These are phyloP conservation scores for Cyanidioschyzon merolae DNA, from an alignment of 23 red algal genomes.

Conservation along the genomic window DNA sequence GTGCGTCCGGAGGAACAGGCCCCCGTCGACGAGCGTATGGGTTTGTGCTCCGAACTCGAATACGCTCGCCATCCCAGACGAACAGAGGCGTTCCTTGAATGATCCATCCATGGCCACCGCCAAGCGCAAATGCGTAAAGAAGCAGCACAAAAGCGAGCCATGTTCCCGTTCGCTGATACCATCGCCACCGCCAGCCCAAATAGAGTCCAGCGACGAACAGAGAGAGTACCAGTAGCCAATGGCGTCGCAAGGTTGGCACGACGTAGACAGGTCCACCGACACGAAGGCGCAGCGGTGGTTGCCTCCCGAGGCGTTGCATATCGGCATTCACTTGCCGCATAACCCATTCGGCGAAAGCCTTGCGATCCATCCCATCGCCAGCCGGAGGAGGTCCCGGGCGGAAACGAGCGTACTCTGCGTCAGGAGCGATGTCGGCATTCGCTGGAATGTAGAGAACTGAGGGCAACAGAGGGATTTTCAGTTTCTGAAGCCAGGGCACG, in stretches of 20 bases:
- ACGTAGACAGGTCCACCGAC: slow-evolving; percentile 9
- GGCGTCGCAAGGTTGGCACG: neutral
- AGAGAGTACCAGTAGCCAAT: neutral
- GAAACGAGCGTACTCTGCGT: neutral
- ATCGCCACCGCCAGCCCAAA: neutral
- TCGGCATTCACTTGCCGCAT: neutral
- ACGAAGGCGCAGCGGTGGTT: neutral
- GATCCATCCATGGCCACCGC: slow-evolving; percentile 7
- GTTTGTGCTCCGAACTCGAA: neutral
- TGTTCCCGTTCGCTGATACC: neutral
- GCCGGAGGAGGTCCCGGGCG: neutral
- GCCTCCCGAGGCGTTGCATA: neutral
- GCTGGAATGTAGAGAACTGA: neutral
- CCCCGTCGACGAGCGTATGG: neutral
- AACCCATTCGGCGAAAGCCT: neutral
- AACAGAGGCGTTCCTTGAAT: slow-evolving; percentile 7
- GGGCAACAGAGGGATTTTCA: neutral
- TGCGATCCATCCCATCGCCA: neutral
- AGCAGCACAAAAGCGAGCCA: neutral
- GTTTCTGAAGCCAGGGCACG: neutral
- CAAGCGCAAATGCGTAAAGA: neutral
- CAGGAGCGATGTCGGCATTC: neutral
- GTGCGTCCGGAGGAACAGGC: neutral
- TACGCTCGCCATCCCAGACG: slow-evolving; percentile 6
- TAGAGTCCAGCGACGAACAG: neutral